Evolutionary conservation across 208 protist species (phyloP).

Genomic region (Porcisia hertigi): DNA sequence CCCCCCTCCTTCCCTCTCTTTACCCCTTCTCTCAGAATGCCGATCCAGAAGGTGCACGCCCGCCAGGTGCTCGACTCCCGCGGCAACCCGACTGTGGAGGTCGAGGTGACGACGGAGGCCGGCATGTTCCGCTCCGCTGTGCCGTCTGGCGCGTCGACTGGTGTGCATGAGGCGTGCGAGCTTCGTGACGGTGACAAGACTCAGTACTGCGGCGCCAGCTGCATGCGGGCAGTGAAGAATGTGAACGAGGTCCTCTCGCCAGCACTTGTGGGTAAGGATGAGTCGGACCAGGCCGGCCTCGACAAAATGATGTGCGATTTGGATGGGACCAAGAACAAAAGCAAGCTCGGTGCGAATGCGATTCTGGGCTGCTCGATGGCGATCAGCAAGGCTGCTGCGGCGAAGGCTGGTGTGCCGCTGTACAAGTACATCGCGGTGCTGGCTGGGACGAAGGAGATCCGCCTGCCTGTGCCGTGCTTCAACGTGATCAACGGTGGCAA

Average conservation of each 20-base stretch:
- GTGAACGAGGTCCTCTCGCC: slow-evolving; percentile 95
- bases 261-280: slow-evolving; percentile 93
- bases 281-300: slow-evolving; percentile 88
- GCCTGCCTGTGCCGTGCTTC: slow-evolving; percentile 95
- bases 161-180: slow-evolving; percentile 97
- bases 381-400: slow-evolving; percentile 95
- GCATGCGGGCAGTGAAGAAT: slow-evolving; percentile 96
- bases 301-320: slow-evolving; percentile 95
- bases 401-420: slow-evolving; percentile 88
- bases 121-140: slow-evolving; percentile 97
- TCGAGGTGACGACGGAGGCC: slow-evolving; percentile 95
- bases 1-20: background rate
- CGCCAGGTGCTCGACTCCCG: slow-evolving; percentile 91
- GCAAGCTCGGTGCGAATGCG: slow-evolving; percentile 98
- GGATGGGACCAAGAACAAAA: slow-evolving; percentile 98
- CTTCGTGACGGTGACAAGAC: slow-evolving; percentile 96
- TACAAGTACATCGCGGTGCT: slow-evolving; percentile 97
- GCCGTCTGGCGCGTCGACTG: slow-evolving; percentile 99
- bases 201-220: slow-evolving; percentile 97
- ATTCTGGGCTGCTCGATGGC: slow-evolving; percentile 98
- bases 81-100: slow-evolving; percentile 93
- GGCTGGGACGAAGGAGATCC: slow-evolving; percentile 83
- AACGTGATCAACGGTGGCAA: slow-evolving; percentile 99
- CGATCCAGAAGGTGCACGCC: slow-evolving; percentile 86
- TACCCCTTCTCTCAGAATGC: slow-evolving; percentile 35